Percentiles rank a stretch among this genome's conserved stretches.
Conservation (phyloP, 2,329 filamentous ascomycete species). For the Scedosporium dehoogii region DNA sequence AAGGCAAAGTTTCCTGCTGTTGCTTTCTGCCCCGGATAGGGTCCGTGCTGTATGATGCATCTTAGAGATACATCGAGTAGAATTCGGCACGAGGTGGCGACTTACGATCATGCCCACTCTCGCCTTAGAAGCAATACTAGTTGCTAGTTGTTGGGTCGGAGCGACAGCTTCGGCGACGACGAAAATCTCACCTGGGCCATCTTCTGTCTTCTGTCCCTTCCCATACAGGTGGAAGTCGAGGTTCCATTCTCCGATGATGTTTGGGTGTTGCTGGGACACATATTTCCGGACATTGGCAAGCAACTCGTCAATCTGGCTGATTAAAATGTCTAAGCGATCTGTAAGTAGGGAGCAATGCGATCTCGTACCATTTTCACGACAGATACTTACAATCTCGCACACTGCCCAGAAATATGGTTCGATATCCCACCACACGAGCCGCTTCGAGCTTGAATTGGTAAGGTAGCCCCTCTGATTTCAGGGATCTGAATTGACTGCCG, state of each 20-base stretch:
- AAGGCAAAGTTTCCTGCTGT: constrained; percentile 40
- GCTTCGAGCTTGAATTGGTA: constrained; percentile 32
- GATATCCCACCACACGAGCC: constrained; percentile 27
- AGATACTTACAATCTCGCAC: not conserved
- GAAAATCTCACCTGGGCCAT: constrained; percentile 21
- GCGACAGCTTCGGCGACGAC: constrained; percentile 37
- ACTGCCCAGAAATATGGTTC: constrained; percentile 30
- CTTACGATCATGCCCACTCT: constrained; percentile 19
- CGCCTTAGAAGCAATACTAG: constrained; percentile 19
- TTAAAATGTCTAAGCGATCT: not conserved
- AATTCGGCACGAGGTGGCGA: constrained; percentile 21
- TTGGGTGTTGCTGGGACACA: constrained; percentile 12
- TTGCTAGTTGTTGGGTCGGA: constrained; percentile 31
- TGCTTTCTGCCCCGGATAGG: constrained; percentile 40
- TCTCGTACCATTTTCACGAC: not conserved
- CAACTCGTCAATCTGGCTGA: not conserved
- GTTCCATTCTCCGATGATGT: constrained; percentile 13
- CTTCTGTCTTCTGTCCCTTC: constrained; percentile 10
- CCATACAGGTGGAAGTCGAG: constrained; percentile 34
- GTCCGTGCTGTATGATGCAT: constrained; percentile 24
- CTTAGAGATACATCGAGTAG: not conserved
- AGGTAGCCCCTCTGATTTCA: not conserved
- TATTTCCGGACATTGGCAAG: not conserved
- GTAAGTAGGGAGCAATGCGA: not conserved
- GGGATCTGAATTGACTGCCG: not conserved